Evolutionary conservation across 148 eudicot species (phyloP).

Genomic region (Fagopyrum tataricum): DNA sequence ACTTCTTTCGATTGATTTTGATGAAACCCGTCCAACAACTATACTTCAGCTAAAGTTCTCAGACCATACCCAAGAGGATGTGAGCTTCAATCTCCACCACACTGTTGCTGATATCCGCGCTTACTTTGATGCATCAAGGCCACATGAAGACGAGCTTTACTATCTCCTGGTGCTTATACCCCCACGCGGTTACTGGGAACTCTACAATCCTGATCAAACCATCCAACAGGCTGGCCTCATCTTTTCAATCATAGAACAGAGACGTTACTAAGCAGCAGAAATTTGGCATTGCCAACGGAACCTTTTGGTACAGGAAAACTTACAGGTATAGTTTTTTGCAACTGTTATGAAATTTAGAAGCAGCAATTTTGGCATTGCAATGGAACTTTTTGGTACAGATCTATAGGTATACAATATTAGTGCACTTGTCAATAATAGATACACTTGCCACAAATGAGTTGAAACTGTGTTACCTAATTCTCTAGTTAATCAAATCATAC

Average conservation of each 20-base stretch:
- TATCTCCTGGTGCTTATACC: slow-evolving; percentile 64
- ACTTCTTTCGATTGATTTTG: slow-evolving; percentile 21
- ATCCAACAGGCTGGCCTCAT: slow-evolving; percentile 68
- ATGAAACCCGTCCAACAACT: slow-evolving; percentile 43
- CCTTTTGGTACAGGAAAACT: neutral
- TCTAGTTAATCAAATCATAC: neutral
- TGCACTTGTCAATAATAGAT: neutral
- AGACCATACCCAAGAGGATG: slow-evolving; percentile 58
- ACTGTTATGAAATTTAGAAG: neutral
- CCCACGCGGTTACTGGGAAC: slow-evolving; percentile 47
- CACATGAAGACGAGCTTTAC: slow-evolving; percentile 41
- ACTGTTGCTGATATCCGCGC: slow-evolving; percentile 40
- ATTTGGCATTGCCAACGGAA: neutral
- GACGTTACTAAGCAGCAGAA: slow-evolving; percentile 10
- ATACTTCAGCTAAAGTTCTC: slow-evolving; percentile 55
- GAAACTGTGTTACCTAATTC: neutral
- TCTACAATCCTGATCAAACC: slow-evolving; percentile 47
- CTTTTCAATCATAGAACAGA: slow-evolving; percentile 62
- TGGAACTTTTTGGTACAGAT: neutral
- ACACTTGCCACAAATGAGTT: neutral
- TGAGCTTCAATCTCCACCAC: slow-evolving; percentile 52
- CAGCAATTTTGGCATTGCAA: neutral
- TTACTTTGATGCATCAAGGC: slow-evolving; percentile 61
- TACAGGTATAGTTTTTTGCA: neutral
- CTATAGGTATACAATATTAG: neutral